These are phyloP conservation scores for Backusella morwellensis DNA, from an alignment of 192 early-diverging fungal species.

Conservation along the genomic window DNA sequence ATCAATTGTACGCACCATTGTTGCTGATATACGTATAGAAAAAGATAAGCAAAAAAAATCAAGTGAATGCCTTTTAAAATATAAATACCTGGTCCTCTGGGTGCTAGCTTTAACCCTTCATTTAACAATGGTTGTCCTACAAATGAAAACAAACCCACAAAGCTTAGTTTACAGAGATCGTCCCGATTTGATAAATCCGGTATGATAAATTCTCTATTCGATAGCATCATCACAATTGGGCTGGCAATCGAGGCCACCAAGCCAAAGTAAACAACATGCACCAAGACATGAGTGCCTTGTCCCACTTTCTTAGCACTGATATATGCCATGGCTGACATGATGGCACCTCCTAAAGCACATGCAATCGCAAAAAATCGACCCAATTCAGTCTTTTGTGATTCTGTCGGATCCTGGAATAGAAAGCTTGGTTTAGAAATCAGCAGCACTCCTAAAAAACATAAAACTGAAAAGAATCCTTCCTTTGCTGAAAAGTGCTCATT, in stretches of 20 bases:
- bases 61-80: not conserved
- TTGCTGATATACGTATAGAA: not conserved
- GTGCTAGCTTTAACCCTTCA: slow-evolving; percentile 68
- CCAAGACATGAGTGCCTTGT: slow-evolving; percentile 66
- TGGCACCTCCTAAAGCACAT: slow-evolving; percentile 55
- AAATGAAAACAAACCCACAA: slow-evolving; percentile 62
- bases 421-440: slow-evolving; percentile 57
- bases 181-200: slow-evolving; percentile 37
- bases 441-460: slow-evolving; percentile 62
- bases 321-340: slow-evolving; percentile 64
- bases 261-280: slow-evolving; percentile 80
- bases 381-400: not conserved
- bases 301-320: slow-evolving; percentile 71
- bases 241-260: slow-evolving; percentile 50
- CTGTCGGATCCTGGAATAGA: slow-evolving; percentile 22
- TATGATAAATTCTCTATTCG: slow-evolving; percentile 37
- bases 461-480: slow-evolving; percentile 50
- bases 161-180: slow-evolving; percentile 24
- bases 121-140: slow-evolving; percentile 71
- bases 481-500: slow-evolving; percentile 59
- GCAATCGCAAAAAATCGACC: slow-evolving; percentile 34
- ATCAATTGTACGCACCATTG: slow-evolving; percentile 77
- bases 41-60: not conserved
- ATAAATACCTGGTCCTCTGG: slow-evolving; percentile 57
- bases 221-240: slow-evolving; percentile 37